A percentile compares a stretch with the other conserved stretches of the same genome.
Conservation (phyloP, 768 basidiomycete species). For the Russula compacta region DNA sequence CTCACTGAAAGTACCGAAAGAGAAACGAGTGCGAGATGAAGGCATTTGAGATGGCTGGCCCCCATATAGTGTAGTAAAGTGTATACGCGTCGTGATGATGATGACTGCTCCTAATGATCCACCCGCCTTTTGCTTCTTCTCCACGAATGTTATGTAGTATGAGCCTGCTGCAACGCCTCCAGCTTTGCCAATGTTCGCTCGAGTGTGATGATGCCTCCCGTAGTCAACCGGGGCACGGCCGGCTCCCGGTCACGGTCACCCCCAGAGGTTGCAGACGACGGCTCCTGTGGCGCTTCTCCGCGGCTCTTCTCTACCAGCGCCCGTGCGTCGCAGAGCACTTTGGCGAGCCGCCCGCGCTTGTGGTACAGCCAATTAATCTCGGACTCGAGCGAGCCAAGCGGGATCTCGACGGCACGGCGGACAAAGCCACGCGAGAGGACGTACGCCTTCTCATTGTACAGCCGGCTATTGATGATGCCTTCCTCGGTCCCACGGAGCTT, state of each 20-base stretch:
- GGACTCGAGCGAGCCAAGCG: slow-evolving; percentile 56
- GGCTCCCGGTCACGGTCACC: slow-evolving; percentile 28
- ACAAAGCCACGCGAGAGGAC: slow-evolving; percentile 86
- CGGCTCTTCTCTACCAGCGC: slow-evolving; percentile 63
- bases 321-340: slow-evolving; percentile 56
- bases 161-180: slow-evolving; percentile 31
- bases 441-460: slow-evolving; percentile 91
- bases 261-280: slow-evolving; percentile 17
- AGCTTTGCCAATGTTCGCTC: slow-evolving; percentile 67
- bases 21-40: not conserved
- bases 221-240: slow-evolving; percentile 67
- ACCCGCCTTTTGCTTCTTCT: not conserved
- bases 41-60: not conserved
- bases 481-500: slow-evolving; percentile 87
- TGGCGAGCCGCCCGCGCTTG: slow-evolving; percentile 50
- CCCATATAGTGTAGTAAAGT: not conserved
- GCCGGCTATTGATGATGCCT: slow-evolving; percentile 80
- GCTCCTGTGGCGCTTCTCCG: slow-evolving; percentile 1
- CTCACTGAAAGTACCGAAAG: not conserved
- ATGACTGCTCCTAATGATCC: slow-evolving; percentile 4
- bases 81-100: not conserved
- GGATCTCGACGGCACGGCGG: slow-evolving; percentile 77
- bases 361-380: slow-evolving; percentile 74
- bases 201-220: slow-evolving; percentile 72
- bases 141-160: not conserved